Conservation (phyloP, 23 red algal genomes). For the Agarophyton chilense region DNA sequence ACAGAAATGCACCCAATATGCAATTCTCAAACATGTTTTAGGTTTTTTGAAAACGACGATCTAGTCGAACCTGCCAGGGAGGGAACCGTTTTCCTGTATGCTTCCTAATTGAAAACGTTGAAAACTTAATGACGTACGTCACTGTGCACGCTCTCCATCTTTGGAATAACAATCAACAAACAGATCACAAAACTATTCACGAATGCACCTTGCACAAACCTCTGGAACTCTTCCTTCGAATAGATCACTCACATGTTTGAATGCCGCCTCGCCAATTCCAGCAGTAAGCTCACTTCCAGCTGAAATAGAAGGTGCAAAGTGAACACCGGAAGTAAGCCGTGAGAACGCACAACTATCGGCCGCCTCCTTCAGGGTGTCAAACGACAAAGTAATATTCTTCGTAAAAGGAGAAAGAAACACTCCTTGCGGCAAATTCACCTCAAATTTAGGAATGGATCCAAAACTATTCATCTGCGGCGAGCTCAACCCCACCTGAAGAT, state of each 20-base stretch:
- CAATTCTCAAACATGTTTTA: too few relatives aligned
- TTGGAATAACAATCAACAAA: neutral
- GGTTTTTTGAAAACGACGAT: too few relatives aligned
- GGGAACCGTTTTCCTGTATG: too few relatives aligned
- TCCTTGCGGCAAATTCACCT: neutral
- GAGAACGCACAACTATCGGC: neutral
- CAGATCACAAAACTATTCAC: neutral
- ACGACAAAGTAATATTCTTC: conserved; percentile 11
- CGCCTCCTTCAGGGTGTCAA: neutral
- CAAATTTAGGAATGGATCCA: neutral
- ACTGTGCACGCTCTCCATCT: neutral
- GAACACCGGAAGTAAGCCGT: conserved; percentile 14
- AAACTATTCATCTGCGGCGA: neutral
- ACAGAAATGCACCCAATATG: too few relatives aligned
- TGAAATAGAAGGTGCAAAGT: conserved; percentile 19
- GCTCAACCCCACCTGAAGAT: neutral
- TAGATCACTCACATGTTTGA: conserved; percentile 37
- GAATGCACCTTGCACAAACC: conserved; percentile 27
- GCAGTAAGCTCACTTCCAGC: conserved; percentile 6
- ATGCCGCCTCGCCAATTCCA: neutral
- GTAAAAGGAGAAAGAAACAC: neutral
- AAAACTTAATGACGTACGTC: neutral
- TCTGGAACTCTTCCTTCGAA: conserved; percentile 36
- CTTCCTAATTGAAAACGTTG: neutral
- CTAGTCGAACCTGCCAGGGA: too few relatives aligned